These are phyloP conservation scores for Pestalotiopsis sp. DNA, from an alignment of 2,329 filamentous ascomycete species.

Conservation along the genomic window DNA sequence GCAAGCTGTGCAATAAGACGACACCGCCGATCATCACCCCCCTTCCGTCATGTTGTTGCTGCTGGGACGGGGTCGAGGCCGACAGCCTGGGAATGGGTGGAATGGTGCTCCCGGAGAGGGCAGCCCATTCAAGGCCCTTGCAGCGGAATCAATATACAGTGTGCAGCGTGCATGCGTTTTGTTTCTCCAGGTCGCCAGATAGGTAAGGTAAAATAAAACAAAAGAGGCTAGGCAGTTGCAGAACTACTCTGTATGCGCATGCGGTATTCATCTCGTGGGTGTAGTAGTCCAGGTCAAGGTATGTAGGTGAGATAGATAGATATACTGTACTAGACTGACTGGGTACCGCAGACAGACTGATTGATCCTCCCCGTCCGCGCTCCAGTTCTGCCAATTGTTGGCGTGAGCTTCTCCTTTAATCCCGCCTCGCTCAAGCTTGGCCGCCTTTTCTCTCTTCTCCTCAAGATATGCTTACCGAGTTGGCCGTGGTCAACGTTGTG, in stretches of 20 bases:
- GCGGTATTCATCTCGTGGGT: background rate
- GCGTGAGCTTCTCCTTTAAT: slow-evolving; percentile 5
- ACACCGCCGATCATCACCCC: background rate
- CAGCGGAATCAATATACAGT: slow-evolving; percentile 1
- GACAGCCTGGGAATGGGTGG: background rate
- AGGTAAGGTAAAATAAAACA: no score
- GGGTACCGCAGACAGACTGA: background rate
- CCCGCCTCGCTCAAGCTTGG: background rate
- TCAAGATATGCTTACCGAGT: background rate
- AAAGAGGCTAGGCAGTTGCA: background rate
- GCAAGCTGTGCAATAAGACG: background rate
- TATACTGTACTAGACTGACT: no score
- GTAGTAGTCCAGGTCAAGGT: background rate
- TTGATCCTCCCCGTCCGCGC: background rate
- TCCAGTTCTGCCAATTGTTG: background rate
- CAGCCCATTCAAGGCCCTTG: slow-evolving; percentile 8
- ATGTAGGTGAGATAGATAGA: no score
- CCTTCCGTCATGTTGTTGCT: background rate
- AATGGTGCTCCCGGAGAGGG: slow-evolving; percentile 5
- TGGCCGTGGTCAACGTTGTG: background rate
- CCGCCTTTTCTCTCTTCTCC: background rate
- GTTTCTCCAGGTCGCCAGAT: background rate
- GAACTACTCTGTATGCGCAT: background rate
- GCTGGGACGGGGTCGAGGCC: background rate
- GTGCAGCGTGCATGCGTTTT: background rate